Conservation (phyloP, 306 rosid genomes). For the Psophocarpus tetragonolobus region DNA sequence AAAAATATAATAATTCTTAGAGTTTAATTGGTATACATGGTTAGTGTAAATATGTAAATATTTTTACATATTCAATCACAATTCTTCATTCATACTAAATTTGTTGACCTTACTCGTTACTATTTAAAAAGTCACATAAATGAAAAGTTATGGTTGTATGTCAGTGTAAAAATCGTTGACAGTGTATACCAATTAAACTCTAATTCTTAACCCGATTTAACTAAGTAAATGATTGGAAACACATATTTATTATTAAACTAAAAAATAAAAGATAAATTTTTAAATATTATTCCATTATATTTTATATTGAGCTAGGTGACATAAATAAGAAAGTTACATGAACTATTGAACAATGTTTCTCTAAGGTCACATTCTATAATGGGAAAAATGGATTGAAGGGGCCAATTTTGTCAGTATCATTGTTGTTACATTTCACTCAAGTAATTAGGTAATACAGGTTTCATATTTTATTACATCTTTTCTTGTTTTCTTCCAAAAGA, state of each 20-base stretch:
- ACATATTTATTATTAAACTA: neutral
- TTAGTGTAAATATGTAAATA: too few relatives aligned
- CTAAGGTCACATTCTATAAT: constrained; percentile 3
- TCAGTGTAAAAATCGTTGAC: too few relatives aligned
- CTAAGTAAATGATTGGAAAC: too few relatives aligned
- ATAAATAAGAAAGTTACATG: constrained; percentile 25
- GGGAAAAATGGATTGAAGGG: constrained; percentile 5
- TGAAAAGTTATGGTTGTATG: too few relatives aligned
- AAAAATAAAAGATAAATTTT: neutral
- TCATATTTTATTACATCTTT: constrained; percentile 23
- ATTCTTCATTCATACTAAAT: too few relatives aligned
- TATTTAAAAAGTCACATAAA: too few relatives aligned
- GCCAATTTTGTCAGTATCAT: constrained; percentile 40
- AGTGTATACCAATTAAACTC: too few relatives aligned
- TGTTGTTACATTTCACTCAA: constrained; percentile 44
- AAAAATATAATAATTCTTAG: too few relatives aligned
- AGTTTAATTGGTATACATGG: too few relatives aligned
- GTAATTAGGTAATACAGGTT: constrained; percentile 34
- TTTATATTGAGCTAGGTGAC: constrained; percentile 18
- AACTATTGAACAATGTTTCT: constrained; percentile 24
- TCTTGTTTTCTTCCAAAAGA: constrained; percentile 31
- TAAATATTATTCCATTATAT: neutral
- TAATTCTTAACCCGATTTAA: too few relatives aligned
- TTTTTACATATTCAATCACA: too few relatives aligned
- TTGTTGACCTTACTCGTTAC: too few relatives aligned